phyloP scores from a whole-genome alignment of 768 basidiomycete genomes.

The Podaxis mareebaensis region DNA sequence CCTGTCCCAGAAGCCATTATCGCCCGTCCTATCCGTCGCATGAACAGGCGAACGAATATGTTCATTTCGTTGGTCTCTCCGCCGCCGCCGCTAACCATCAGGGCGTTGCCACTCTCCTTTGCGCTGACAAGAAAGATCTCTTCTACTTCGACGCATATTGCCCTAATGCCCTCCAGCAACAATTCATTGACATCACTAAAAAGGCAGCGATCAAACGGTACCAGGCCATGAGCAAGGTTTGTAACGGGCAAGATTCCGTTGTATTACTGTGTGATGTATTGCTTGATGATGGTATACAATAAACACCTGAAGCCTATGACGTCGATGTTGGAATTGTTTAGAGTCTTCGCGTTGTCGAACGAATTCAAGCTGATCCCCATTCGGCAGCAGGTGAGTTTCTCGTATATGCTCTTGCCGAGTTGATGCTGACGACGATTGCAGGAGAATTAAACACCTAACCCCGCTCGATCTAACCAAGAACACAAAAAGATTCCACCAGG shows the following conservation, averaged over 20 bases:
- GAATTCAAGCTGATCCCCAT: conserved; percentile 76
- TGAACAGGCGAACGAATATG: conserved; percentile 93
- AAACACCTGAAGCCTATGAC: conserved; percentile 88
- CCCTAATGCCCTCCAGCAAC: conserved; percentile 93
- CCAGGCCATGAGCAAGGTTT: conserved; percentile 97
- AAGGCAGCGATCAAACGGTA: conserved; percentile 99
- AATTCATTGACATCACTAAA: conserved; percentile 97
- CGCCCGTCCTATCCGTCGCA: conserved; percentile 77
- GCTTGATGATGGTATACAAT: conserved; percentile 96
- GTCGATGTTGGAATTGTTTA: conserved; percentile 87
- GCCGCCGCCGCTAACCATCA: conserved; percentile 99
- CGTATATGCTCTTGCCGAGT: too few relatives aligned
- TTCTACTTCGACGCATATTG: conserved; percentile 98
- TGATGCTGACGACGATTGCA: too few relatives aligned
- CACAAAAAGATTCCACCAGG: too few relatives aligned
- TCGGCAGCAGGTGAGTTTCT: conserved; percentile 44
- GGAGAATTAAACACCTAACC: conserved; percentile 14
- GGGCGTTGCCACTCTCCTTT: conserved; percentile 95
- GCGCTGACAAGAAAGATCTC: conserved; percentile 90
- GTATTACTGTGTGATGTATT: conserved; percentile 91
- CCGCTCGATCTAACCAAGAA: too few relatives aligned
- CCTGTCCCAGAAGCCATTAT: conserved; percentile 93
- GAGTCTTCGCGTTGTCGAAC: conserved; percentile 92
- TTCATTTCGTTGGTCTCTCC: conserved; percentile 91
- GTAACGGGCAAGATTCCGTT: conserved; percentile 25